These are phyloP conservation scores for Candida sojae DNA, from an alignment of 1,139 yeast species.

Conservation along the genomic window DNA sequence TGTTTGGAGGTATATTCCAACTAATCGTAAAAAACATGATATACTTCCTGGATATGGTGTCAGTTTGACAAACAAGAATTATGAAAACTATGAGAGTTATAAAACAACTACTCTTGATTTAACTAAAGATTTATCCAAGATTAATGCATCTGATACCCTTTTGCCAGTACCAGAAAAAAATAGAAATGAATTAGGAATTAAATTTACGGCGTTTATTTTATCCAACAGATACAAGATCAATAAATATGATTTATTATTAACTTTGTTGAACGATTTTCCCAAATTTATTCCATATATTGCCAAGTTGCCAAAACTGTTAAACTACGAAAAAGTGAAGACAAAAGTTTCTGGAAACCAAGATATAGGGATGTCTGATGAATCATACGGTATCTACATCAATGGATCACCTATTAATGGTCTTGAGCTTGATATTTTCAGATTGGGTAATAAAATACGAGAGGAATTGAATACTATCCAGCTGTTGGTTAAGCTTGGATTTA, in stretches of 20 bases:
- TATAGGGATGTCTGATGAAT: constrained; percentile 35
- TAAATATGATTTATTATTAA: constrained; percentile 33
- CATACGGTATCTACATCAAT: constrained; percentile 60
- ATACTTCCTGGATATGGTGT: constrained; percentile 67
- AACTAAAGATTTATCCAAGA: constrained; percentile 12
- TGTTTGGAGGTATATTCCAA: constrained; percentile 69
- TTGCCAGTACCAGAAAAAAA: constrained; percentile 27
- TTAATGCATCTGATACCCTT: constrained; percentile 20
- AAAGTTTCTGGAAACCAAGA: constrained; percentile 29
- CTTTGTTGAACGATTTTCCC: constrained; percentile 53
- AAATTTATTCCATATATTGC: constrained; percentile 39
- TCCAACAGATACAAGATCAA: constrained; percentile 26
- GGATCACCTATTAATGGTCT: constrained; percentile 54
- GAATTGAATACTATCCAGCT: constrained; percentile 37
- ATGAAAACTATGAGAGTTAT: constrained; percentile 58
- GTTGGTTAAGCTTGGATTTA: constrained; percentile 38
- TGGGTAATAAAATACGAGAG: constrained; percentile 33
- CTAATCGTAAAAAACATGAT: constrained; percentile 24
- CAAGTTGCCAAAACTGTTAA: constrained; percentile 15
- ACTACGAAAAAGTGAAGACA: constrained; percentile 19
- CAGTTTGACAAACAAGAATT: constrained; percentile 58
- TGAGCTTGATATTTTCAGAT: constrained; percentile 45
- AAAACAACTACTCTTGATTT: constrained; percentile 10
- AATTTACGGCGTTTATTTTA: constrained; percentile 47
- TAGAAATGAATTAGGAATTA: constrained; percentile 42